Percentiles rank a stretch among this genome's conserved stretches.
phyloP scores from a whole-genome alignment of 257 asterid genomes.

The Euphrasia confusa region DNA sequence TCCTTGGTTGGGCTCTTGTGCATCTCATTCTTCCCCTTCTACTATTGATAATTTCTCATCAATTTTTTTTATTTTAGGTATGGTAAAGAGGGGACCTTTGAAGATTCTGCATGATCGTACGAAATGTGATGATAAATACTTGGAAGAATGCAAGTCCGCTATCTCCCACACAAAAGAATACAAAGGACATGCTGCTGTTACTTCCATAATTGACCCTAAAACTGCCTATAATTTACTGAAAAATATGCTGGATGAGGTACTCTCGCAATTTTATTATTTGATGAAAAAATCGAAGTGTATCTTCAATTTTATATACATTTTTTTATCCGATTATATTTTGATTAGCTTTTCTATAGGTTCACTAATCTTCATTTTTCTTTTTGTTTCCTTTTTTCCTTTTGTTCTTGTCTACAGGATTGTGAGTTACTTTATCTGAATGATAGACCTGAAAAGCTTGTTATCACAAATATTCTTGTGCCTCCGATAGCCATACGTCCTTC shows the following conservation, averaged over 20 bases:
- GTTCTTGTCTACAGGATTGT: constrained; percentile 57
- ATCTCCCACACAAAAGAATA: constrained; percentile 51
- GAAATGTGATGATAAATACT: constrained; percentile 30
- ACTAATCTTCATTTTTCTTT: constrained; percentile 6
- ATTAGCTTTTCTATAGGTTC: constrained; percentile 13
- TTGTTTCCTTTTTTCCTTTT: constrained; percentile 15
- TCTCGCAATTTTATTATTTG: constrained; percentile 19
- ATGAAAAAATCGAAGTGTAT: constrained; percentile 10
- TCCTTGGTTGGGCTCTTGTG: constrained; percentile 2
- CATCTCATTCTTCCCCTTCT: background rate
- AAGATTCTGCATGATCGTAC: constrained; percentile 59
- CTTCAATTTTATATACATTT: constrained; percentile 8
- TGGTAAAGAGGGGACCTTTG: constrained; percentile 64
- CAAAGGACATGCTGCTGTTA: constrained; percentile 36
- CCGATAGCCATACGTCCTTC: constrained; percentile 92
- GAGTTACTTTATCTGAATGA: constrained; percentile 75
- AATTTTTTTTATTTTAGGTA: constrained; percentile 44
- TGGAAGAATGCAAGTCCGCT: constrained; percentile 49
- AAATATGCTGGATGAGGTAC: constrained; percentile 79
- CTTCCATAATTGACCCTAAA: constrained; percentile 53
- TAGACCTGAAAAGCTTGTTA: constrained; percentile 86
- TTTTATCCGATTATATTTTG: background rate
- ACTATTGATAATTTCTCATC: constrained; percentile 11
- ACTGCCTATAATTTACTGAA: constrained; percentile 53
- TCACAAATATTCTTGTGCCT: constrained; percentile 77